Evolutionary conservation across 1,139 yeast species (phyloP).

Genomic region (Geotrichum histeridarum): DNA sequence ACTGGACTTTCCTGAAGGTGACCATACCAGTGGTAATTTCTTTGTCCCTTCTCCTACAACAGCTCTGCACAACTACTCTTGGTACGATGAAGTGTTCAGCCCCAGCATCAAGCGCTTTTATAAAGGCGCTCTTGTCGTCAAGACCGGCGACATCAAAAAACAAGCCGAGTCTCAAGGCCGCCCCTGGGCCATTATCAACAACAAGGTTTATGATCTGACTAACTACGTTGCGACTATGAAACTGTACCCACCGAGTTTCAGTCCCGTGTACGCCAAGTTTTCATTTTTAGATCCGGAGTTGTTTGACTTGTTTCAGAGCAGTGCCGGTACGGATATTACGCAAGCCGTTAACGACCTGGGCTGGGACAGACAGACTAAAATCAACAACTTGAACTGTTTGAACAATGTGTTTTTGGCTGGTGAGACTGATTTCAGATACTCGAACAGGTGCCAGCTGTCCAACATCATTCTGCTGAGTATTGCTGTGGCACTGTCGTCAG

Average conservation of each 20-base stretch:
- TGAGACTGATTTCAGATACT: slow-evolving; percentile 37
- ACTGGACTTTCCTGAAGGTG: slow-evolving; percentile 29
- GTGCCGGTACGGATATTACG: slow-evolving; percentile 38
- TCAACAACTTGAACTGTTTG: slow-evolving; percentile 36
- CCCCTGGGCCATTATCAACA: slow-evolving; percentile 35
- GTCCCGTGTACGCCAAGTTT: slow-evolving; percentile 28
- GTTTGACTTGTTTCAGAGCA: slow-evolving; percentile 34
- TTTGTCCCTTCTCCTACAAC: slow-evolving; percentile 28
- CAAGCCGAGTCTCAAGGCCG: slow-evolving; percentile 24
- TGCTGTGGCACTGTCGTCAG: slow-evolving; percentile 38
- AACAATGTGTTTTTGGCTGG: slow-evolving; percentile 39
- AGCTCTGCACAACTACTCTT: slow-evolving; percentile 34
- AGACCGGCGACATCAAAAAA: slow-evolving; percentile 27
- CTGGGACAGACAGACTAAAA: slow-evolving; percentile 28
- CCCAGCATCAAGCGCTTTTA: slow-evolving; percentile 37
- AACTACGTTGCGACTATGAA: slow-evolving; percentile 35
- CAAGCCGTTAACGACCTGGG: slow-evolving; percentile 32
- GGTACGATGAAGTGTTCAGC: slow-evolving; percentile 37
- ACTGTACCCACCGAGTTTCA: slow-evolving; percentile 22
- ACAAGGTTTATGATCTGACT: slow-evolving; percentile 39
- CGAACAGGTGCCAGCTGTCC: slow-evolving; percentile 40
- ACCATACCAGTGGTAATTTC: slow-evolving; percentile 36
- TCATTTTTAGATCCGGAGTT: slow-evolving; percentile 36
- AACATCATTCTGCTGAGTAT: slow-evolving; percentile 38
- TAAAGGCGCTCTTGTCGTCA: slow-evolving; percentile 40